These are phyloP conservation scores for Ilyonectria mors-panacis DNA, from an alignment of 2,329 filamentous ascomycete species.

Conservation along the genomic window DNA sequence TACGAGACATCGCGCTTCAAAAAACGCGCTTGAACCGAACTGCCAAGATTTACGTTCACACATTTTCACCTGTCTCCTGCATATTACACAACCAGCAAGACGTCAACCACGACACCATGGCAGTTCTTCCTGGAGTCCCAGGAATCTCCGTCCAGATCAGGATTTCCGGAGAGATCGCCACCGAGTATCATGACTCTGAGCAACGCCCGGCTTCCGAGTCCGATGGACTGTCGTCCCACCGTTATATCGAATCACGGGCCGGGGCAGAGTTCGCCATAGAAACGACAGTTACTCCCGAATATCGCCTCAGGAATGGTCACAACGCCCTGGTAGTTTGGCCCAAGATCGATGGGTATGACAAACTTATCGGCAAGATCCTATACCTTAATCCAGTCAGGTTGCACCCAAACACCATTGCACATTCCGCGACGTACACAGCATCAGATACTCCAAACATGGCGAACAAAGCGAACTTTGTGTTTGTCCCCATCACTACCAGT, in stretches of 20 bases:
- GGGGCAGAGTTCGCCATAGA: conserved; percentile 38
- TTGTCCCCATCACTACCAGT: conserved; percentile 34
- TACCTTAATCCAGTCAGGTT: accelerated
- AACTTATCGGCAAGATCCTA: accelerated
- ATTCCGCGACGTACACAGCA: not conserved
- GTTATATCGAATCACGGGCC: conserved; percentile 46
- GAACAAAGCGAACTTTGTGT: conserved; percentile 26
- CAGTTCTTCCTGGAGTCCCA: conserved; percentile 36
- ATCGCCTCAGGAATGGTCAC: accelerated
- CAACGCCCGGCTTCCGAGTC: not conserved
- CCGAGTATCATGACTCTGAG: conserved; percentile 37
- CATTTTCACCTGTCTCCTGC: not conserved
- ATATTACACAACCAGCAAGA: not conserved
- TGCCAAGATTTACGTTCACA: not conserved
- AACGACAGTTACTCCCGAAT: not conserved
- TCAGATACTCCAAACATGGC: not conserved
- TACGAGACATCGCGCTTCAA: not conserved
- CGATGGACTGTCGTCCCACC: conserved; percentile 4
- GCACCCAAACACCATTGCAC: not conserved
- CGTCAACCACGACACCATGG: conserved; percentile 34
- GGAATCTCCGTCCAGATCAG: conserved; percentile 35
- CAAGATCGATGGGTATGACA: conserved; percentile 35
- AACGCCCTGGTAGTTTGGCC: accelerated
- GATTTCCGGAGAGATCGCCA: conserved; percentile 38
- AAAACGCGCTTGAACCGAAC: not conserved